Percentiles rank a stretch among this genome's conserved stretches.
phyloP scores from a whole-genome alignment of 164 flowering plant species.

The Litsea cubeba region DNA sequence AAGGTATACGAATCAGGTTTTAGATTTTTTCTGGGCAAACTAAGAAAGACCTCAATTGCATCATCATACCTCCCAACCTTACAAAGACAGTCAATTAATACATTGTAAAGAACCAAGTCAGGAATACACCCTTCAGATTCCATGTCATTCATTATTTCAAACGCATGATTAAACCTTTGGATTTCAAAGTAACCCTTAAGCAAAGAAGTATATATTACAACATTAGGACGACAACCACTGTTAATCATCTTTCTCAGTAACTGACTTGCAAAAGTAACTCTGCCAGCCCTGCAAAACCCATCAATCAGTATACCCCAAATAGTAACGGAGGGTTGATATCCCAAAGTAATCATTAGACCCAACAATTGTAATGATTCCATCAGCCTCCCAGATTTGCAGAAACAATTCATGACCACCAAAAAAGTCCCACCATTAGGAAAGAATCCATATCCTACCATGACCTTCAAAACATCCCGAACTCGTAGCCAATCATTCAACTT shows the following conservation, averaged over 20 bases:
- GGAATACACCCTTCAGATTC: slow-evolving; percentile 29
- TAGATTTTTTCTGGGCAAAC: slow-evolving; percentile 28
- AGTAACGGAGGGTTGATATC: slow-evolving; percentile 32
- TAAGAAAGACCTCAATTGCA: slow-evolving; percentile 37
- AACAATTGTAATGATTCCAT: slow-evolving; percentile 43
- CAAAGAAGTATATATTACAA: slow-evolving; percentile 57
- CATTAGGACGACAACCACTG: slow-evolving; percentile 44
- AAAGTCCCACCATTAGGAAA: slow-evolving; percentile 38
- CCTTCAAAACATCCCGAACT: slow-evolving; percentile 25
- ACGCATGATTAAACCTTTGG: slow-evolving; percentile 26
- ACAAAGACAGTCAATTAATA: slow-evolving; percentile 45
- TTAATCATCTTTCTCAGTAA: slow-evolving; percentile 46
- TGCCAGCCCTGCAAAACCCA: slow-evolving; percentile 37
- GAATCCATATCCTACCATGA: slow-evolving; percentile 39
- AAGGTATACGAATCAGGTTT: slow-evolving; percentile 55
- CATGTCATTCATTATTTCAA: slow-evolving; percentile 27
- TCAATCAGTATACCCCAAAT: slow-evolving; percentile 54
- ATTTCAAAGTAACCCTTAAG: slow-evolving; percentile 45
- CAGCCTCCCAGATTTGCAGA: slow-evolving; percentile 42
- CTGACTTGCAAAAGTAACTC: slow-evolving; percentile 27
- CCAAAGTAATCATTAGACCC: slow-evolving; percentile 41
- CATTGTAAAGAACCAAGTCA: slow-evolving; percentile 58
- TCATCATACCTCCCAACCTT: slow-evolving; percentile 43
- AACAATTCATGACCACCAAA: slow-evolving; percentile 39
- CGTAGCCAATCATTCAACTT: slow-evolving; percentile 31